Base-by-base conservation (phyloP, 129 eudicot species). In the Gnaphalium uliginosum region DNA sequence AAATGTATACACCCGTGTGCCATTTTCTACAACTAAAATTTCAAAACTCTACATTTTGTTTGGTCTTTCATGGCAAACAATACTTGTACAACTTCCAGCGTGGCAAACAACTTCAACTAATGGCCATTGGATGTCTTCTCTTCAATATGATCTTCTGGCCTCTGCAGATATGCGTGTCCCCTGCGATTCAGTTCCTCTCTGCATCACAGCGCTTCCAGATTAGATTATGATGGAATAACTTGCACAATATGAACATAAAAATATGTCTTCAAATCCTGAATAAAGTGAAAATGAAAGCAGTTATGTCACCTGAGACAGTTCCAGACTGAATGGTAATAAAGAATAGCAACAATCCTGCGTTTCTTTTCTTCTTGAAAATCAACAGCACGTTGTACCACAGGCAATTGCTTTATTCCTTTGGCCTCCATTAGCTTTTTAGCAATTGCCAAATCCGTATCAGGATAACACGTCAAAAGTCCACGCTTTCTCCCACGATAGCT, bases 381-480 rank as follows among this genome's bases (percentile, higher is more conserved):
- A 81, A 69, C 86, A 35, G 79, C 86, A 10, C 84, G 96, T 79
- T 87, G 90, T 4, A 95, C 85, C 59, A 95, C 99, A 41, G 97
- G 99, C 69, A 95, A 74, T 70, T 95, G 99, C 72, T 91, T 91
- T 72, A 95, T 83, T 73, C 86, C 99, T 87, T 87, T 91, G 22
- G 97, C 97, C 84, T 91, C 99, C 97, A 95, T 95, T 58, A 95
- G 84, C 69, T 87, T 91, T 87, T 87, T 95, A 60, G 99, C 96
- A 64, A 84, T 89, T 78, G 84, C 89, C 82, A 95, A 76, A 69
- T 91, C 97, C 75, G 97, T 95, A 80, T 95, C 99, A n/a, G 97
- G 99, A 79, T 84, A 89, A 81, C 99, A 95, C 23, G 90, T 91
- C 81, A 95, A 76, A 77, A 91, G 94, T 61, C 96, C 97, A 76